Conservation (phyloP, 495 filamentous ascomycete species). For the Penicillium cinerascens region DNA sequence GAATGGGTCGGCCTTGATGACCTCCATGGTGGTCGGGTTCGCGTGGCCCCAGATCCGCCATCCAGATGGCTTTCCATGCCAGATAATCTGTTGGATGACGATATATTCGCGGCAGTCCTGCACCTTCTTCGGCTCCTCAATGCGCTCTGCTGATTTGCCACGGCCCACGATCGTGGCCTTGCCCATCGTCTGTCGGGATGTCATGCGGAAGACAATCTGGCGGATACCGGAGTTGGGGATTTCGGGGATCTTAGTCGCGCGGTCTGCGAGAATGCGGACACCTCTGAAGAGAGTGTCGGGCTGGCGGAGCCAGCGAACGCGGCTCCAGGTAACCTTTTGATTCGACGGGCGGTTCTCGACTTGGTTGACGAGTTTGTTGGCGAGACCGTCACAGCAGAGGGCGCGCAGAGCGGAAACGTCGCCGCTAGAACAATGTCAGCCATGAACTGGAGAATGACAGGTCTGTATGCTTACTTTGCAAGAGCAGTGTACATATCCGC, state of each 20-base stretch:
- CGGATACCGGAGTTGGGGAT: slow-evolving; percentile 49
- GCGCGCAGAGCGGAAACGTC: slow-evolving; percentile 54
- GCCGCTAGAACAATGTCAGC: slow-evolving; percentile 38
- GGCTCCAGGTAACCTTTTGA: slow-evolving; percentile 58
- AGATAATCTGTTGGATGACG: slow-evolving; percentile 63
- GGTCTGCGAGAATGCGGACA: slow-evolving; percentile 56
- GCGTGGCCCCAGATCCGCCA: slow-evolving; percentile 79
- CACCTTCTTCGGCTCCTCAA: slow-evolving; percentile 41
- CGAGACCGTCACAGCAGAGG: slow-evolving; percentile 60
- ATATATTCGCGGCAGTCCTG: slow-evolving; percentile 72
- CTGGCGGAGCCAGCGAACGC: slow-evolving; percentile 57
- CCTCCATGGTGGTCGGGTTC: slow-evolving; percentile 54
- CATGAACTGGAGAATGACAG: neutral
- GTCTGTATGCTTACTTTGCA: slow-evolving; percentile 50
- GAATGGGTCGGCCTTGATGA: slow-evolving; percentile 31
- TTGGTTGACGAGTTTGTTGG: slow-evolving; percentile 48
- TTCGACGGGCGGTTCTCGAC: slow-evolving; percentile 53
- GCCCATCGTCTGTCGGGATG: slow-evolving; percentile 56
- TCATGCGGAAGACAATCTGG: slow-evolving; percentile 72
- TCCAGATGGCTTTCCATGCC: slow-evolving; percentile 52
- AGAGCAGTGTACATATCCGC: slow-evolving; percentile 67
- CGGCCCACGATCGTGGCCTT: slow-evolving; percentile 9
- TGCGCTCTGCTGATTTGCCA: neutral
- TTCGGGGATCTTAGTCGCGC: slow-evolving; percentile 49
- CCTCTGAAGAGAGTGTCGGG: slow-evolving; percentile 45